A percentile compares a stretch with the other conserved stretches of the same genome.
Conservation (phyloP, 176 grass and related monocot species). For the Bonia amplexicaulis region DNA sequence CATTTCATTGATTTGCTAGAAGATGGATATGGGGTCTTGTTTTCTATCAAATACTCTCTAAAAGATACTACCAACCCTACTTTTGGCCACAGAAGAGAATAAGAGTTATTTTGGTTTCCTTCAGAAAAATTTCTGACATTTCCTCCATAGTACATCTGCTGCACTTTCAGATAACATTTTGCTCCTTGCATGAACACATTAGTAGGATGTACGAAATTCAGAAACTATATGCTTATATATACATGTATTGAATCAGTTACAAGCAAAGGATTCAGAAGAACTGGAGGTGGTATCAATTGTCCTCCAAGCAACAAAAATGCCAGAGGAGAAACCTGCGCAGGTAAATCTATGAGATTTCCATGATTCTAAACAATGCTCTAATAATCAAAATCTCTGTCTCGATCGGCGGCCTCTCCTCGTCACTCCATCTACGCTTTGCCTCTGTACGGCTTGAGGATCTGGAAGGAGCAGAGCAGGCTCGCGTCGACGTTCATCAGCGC, state of each 20-base stretch:
- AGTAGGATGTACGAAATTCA: neutral
- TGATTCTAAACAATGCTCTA: neutral
- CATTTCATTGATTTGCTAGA: neutral
- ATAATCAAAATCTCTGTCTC: neutral
- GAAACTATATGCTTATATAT: slow-evolving; percentile 24
- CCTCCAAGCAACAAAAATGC: neutral
- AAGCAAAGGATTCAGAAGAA: slow-evolving; percentile 22
- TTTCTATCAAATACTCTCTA: neutral
- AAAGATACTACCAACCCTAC: neutral
- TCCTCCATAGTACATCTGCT: neutral
- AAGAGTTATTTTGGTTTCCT: neutral
- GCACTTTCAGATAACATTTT: neutral
- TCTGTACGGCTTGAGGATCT: slow-evolving; percentile 54
- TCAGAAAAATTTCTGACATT: neutral
- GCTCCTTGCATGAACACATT: neutral
- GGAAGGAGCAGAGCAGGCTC: slow-evolving; percentile 57
- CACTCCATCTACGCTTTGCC: slow-evolving; percentile 31
- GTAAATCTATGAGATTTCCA: neutral
- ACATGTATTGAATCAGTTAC: slow-evolving; percentile 32
- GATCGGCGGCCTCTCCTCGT: neutral
- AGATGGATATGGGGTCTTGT: neutral
- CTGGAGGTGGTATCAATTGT: neutral
- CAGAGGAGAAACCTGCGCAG: neutral
- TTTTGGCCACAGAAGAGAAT: neutral
- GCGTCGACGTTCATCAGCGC: slow-evolving; percentile 53